Evolutionary conservation across 1,284 basidiomycete species (phyloP).

Genomic region (Fomitiporia mediterranea): DNA sequence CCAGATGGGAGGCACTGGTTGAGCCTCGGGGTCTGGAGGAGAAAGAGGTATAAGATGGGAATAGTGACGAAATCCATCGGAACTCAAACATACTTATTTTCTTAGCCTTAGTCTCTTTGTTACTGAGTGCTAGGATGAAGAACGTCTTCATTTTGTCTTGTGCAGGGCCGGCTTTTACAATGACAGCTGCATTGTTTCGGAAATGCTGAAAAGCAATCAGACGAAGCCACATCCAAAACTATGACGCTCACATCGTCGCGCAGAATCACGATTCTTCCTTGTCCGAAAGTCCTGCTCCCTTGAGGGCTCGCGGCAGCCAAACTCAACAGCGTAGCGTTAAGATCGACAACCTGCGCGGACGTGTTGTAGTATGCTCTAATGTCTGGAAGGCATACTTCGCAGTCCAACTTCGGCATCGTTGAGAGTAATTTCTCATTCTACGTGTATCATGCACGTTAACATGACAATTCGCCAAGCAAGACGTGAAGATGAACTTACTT

Average conservation of each 20-base stretch:
- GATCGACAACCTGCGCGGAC: conserved; percentile 59
- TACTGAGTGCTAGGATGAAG: conserved; percentile 74
- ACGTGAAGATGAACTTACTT: conserved; percentile 45
- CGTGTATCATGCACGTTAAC: neutral
- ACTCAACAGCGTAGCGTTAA: conserved; percentile 65
- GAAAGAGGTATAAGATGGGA: neutral
- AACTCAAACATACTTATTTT: conserved; percentile 43
- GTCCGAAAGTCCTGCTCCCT: conserved; percentile 61
- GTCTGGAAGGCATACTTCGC: conserved; percentile 62
- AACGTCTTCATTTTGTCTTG: conserved; percentile 57
- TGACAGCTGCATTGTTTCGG: conserved; percentile 65
- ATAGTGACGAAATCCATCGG: conserved; percentile 5
- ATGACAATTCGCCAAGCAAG: too few species aligned
- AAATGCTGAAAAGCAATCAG: conserved; percentile 60
- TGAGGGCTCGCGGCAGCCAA: conserved; percentile 61
- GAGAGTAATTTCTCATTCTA: conserved; percentile 76
- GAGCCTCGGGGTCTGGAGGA: conserved; percentile 53
- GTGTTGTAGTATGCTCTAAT: conserved; percentile 79
- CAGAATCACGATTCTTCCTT: conserved; percentile 82
- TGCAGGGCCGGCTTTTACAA: conserved; percentile 68
- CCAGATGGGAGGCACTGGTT: conserved; percentile 70
- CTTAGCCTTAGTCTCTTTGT: conserved; percentile 53
- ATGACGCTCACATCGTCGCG: conserved; percentile 65
- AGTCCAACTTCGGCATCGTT: conserved; percentile 63
- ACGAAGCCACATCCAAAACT: neutral